Percentiles rank a stretch among this genome's conserved stretches.
Evolutionary conservation across 2,329 filamentous ascomycete genomes (phyloP).

Genomic region (Westerdykella ornata): DNA sequence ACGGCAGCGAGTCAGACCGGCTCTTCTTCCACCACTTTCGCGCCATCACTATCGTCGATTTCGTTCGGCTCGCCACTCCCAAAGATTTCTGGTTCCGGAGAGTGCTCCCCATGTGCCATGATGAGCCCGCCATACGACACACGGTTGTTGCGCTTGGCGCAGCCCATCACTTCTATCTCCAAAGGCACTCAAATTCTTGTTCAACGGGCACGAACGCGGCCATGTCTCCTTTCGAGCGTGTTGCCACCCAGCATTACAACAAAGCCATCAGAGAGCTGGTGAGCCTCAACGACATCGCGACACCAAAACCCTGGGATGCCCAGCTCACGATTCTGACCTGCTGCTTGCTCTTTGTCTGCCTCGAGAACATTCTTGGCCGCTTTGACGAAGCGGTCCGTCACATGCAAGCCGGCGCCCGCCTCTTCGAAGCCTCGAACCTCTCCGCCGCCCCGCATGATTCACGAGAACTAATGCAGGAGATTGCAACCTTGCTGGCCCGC

Average conservation of each 20-base stretch:
- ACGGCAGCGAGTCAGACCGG: conserved; percentile 1
- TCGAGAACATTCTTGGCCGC: conserved; percentile 8
- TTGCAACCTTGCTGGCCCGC: conserved; percentile 6
- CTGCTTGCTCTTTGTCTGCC: conserved; percentile 9
- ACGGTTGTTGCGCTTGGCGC: too few species aligned
- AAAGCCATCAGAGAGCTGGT: conserved; percentile 5
- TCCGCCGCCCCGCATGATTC: conserved; percentile 1
- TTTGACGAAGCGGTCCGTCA: conserved; percentile 6
- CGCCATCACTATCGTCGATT: conserved; percentile 6
- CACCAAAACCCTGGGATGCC: conserved; percentile 1
- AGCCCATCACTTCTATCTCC: too few species aligned
- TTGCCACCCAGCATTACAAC: too few species aligned
- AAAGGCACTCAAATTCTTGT: too few species aligned
- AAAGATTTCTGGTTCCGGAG: conserved; percentile 7
- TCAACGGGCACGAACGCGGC: too few species aligned
- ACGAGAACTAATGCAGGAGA: conserved; percentile 5
- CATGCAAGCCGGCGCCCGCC: conserved; percentile 6
- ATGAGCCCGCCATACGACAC: too few species aligned
- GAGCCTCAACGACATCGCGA: too few species aligned
- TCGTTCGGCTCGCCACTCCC: conserved; percentile 6
- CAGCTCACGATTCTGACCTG: conserved; percentile 4
- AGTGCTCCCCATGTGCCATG: conserved; percentile 8
- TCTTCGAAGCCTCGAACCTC: conserved; percentile 4
- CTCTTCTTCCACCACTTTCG: conserved; percentile 9
- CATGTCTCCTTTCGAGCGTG: too few species aligned